phyloP scores from a whole-genome alignment of 2,329 filamentous ascomycete species.

The Chaetothyriales sp. region DNA sequence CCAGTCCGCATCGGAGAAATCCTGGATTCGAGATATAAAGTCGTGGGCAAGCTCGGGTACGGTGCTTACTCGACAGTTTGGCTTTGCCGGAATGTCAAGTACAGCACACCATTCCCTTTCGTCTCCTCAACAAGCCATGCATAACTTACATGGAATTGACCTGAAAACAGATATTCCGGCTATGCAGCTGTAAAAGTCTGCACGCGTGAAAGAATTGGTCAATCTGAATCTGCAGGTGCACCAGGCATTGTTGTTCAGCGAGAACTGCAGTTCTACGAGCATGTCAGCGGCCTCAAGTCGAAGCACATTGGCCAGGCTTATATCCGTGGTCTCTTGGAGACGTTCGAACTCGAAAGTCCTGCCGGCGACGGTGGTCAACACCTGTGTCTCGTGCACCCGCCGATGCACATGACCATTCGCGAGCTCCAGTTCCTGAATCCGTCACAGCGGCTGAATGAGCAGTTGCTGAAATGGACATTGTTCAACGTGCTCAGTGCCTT shows the following conservation, averaged over 20 bases:
- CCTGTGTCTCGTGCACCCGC: conserved; percentile 23
- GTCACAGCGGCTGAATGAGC: neutral
- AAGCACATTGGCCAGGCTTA: conserved; percentile 1
- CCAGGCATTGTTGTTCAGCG: neutral
- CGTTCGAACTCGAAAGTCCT: conserved; percentile 22
- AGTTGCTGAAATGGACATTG: conserved; percentile 4
- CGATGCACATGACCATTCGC: conserved; percentile 13
- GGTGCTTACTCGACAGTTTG: conserved; percentile 33
- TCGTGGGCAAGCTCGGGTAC: conserved; percentile 32
- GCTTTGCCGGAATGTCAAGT: conserved; percentile 25
- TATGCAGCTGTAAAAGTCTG: conserved; percentile 5
- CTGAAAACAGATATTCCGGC: conserved; percentile 7
- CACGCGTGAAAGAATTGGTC: neutral
- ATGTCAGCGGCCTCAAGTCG: conserved; percentile 3
- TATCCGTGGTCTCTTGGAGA: conserved; percentile 22
- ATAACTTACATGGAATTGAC: conserved; percentile 21
- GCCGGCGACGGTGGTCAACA: conserved; percentile 21
- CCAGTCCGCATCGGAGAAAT: conserved; percentile 29
- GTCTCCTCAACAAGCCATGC: too few species aligned
- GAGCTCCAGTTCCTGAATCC: conserved; percentile 2
- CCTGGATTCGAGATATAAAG: conserved; percentile 28
- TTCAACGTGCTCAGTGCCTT: conserved; percentile 1
- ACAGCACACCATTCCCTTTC: conserved; percentile 10
- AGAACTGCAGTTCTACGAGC: conserved; percentile 7
- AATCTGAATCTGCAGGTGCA: too few species aligned